Percentiles rank a stretch among this genome's conserved stretches.
These are phyloP conservation scores for Didymella arachidicola DNA, from an alignment of 2,329 filamentous ascomycete genomes.

Conservation along the genomic window DNA sequence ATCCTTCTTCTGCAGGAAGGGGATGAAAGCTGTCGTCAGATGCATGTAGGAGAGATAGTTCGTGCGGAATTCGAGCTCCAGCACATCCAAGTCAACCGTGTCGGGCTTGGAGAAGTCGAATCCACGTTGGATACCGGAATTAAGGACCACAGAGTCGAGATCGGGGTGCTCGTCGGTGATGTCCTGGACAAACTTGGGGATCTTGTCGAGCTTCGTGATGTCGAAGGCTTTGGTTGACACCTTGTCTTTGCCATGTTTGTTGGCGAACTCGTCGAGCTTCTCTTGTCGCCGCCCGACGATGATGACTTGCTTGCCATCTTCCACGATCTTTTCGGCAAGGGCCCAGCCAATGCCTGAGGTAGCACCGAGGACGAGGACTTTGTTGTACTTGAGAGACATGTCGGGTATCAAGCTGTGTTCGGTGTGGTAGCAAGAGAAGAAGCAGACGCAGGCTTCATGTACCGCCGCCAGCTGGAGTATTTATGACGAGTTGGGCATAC, in stretches of 20 bases:
- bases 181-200: constrained; percentile 55
- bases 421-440: not conserved
- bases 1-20: constrained; percentile 57
- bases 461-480: not conserved
- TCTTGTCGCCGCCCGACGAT: constrained; percentile 61
- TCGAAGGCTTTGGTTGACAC: constrained; percentile 58
- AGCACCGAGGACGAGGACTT: constrained; percentile 63
- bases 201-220: constrained; percentile 58
- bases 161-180: constrained; percentile 58
- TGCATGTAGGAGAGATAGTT: constrained; percentile 61
- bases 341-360: constrained; percentile 61
- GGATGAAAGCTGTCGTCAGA: constrained; percentile 60
- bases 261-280: constrained; percentile 59
- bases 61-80: constrained; percentile 58
- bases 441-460: not conserved
- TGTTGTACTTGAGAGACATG: constrained; percentile 60
- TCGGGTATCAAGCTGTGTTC: constrained; percentile 12
- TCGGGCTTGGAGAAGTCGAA: constrained; percentile 60
- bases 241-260: constrained; percentile 57
- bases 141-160: constrained; percentile 61
- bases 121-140: constrained; percentile 61
- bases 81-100: constrained; percentile 54
- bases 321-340: constrained; percentile 58
- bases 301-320: constrained; percentile 58
- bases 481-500: constrained; percentile 10